Evolutionary conservation across 805 yeast species (phyloP).

Genomic region (Limtongia smithiae): DNA sequence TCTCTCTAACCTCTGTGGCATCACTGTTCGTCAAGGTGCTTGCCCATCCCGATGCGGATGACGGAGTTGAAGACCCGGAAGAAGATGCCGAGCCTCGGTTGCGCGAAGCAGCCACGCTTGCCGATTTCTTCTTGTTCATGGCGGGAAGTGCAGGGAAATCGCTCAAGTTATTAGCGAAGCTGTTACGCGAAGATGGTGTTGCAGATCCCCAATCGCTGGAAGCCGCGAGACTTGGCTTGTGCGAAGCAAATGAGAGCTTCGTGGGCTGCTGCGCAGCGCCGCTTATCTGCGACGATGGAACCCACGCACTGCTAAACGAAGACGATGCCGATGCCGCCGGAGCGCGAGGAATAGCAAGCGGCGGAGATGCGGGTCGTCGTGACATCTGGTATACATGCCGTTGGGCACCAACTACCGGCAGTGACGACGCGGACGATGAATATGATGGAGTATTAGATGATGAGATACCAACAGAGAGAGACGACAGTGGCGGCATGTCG

Average conservation of each 20-base stretch:
- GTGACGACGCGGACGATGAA: not conserved
- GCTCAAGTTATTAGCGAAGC: constrained; percentile 10
- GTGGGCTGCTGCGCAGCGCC: constrained; percentile 9
- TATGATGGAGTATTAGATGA: not conserved
- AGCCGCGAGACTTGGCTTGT: not conserved
- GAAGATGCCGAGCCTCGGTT: constrained; percentile 3
- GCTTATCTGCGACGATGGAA: constrained; percentile 19
- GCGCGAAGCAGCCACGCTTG: not conserved
- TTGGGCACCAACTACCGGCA: too few species aligned
- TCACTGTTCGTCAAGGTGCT: constrained; percentile 2
- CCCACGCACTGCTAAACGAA: constrained; percentile 14
- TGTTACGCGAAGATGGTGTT: too few species aligned
- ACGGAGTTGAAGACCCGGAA: constrained; percentile 7
- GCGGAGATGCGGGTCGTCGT: constrained; percentile 6
- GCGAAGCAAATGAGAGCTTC: not conserved
- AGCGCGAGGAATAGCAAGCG: constrained; percentile 13
- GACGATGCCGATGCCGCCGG: constrained; percentile 14
- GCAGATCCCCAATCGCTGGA: too few species aligned
- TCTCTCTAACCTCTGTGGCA: not conserved
- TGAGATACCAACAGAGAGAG: not conserved
- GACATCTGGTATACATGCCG: constrained; percentile 18
- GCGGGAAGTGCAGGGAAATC: constrained; percentile 27
- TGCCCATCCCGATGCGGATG: constrained; percentile 10
- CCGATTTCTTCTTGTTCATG: not conserved
- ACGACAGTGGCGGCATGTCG: constrained; percentile 9